Evolutionary conservation across 2,329 filamentous ascomycete genomes (phyloP).

Genomic region (Sporothrix euskadiensis): DNA sequence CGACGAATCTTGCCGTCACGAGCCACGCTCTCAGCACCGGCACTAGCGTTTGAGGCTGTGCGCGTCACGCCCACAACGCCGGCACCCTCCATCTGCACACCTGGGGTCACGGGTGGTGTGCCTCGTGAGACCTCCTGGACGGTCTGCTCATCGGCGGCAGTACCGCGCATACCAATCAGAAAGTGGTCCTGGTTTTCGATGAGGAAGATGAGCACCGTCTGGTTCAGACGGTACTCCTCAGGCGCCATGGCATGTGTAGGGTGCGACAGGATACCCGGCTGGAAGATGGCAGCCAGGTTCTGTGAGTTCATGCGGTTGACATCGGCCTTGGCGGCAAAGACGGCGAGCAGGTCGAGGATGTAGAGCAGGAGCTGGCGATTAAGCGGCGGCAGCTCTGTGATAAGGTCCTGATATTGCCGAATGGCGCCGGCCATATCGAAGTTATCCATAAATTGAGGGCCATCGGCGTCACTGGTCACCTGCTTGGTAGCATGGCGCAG

Average conservation of each 20-base stretch:
- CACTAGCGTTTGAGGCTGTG: slow-evolving; percentile 85
- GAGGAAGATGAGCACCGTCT: slow-evolving; percentile 94
- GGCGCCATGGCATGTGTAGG: slow-evolving; percentile 94
- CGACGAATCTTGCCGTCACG: slow-evolving; percentile 77
- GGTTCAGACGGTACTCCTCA: slow-evolving; percentile 88
- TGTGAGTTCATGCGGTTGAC: slow-evolving; percentile 94
- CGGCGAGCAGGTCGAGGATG: slow-evolving; percentile 90
- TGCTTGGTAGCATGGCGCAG: slow-evolving; percentile 71
- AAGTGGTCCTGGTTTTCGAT: slow-evolving; percentile 99
- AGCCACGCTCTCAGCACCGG: slow-evolving; percentile 80
- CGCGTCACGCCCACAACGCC: slow-evolving; percentile 62
- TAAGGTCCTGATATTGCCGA: slow-evolving; percentile 78
- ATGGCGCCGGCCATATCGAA: slow-evolving; percentile 79
- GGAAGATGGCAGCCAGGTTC: slow-evolving; percentile 95
- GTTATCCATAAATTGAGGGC: slow-evolving; percentile 68
- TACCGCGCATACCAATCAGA: slow-evolving; percentile 96
- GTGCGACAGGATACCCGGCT: slow-evolving; percentile 93
- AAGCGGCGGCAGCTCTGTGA: slow-evolving; percentile 87
- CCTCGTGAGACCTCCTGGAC: slow-evolving; percentile 68
- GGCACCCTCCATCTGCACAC: slow-evolving; percentile 48
- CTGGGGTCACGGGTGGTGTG: slow-evolving; percentile 53
- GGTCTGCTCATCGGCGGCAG: slow-evolving; percentile 86
- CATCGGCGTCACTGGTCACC: slow-evolving; percentile 68
- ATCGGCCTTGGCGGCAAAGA: slow-evolving; percentile 95
- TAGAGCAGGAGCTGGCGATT: slow-evolving; percentile 94